Conservation (phyloP, 306 rosid species). For the Canavalia gladiata region DNA sequence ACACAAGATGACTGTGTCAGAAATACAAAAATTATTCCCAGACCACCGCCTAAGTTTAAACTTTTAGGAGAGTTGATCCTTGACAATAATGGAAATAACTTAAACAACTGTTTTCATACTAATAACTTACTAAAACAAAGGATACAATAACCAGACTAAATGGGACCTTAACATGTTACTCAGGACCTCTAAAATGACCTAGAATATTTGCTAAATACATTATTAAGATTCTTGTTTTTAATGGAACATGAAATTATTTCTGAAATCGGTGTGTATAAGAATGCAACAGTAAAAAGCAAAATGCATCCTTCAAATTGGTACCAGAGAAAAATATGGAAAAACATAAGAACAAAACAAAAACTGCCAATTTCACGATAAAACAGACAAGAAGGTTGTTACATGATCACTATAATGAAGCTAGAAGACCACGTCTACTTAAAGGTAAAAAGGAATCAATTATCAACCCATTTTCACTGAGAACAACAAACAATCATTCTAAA, state of each 20-base stretch:
- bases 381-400: slow-evolving; percentile 4
- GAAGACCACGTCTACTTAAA: neutral
- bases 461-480: slow-evolving; percentile 6
- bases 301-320: neutral
- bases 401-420: slow-evolving; percentile 3
- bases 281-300: neutral
- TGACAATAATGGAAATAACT: neutral
- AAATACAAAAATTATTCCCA: slow-evolving; percentile 13
- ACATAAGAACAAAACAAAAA: neutral
- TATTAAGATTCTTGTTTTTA: neutral
- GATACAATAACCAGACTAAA: neutral
- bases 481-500: slow-evolving; percentile 32
- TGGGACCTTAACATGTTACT: neutral
- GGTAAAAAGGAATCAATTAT: neutral
- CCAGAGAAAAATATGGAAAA: neutral
- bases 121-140: neutral
- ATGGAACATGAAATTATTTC: neutral
- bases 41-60: neutral
- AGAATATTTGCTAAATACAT: neutral
- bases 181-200: slow-evolving; percentile 2
- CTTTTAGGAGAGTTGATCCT: neutral
- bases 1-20: neutral
- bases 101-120: neutral
- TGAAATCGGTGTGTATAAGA: neutral
- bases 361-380: neutral